These are phyloP conservation scores for Buddleja alternifolia DNA, from an alignment of 257 asterid genomes.

Conservation along the genomic window DNA sequence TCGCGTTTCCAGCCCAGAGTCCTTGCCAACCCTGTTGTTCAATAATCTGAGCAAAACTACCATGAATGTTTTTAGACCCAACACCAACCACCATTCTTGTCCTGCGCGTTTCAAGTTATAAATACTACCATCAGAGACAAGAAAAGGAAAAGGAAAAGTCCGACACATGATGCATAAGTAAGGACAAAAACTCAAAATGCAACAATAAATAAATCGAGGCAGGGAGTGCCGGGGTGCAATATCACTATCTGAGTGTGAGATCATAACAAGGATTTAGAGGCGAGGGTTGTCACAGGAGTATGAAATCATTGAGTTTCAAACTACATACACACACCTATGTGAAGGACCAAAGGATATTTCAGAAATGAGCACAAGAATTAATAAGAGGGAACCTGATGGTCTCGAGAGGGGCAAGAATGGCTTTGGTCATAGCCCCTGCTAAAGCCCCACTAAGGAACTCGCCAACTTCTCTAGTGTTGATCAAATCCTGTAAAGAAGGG, in stretches of 20 bases:
- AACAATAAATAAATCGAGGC: slow-evolving; percentile 12
- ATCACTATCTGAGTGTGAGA: no score
- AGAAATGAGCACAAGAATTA: no score
- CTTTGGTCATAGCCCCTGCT: slow-evolving; percentile 98
- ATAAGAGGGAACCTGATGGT: slow-evolving; percentile 94
- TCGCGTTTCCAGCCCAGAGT: slow-evolving; percentile 93
- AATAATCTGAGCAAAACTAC: slow-evolving; percentile 76
- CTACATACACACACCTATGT: neutral
- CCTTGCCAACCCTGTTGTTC: slow-evolving; percentile 96
- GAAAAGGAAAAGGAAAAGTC: neutral
- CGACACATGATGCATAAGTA: neutral
- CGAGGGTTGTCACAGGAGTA: no score
- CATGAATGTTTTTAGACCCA: slow-evolving; percentile 74
- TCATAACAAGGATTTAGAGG: no score
- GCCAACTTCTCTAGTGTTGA: slow-evolving; percentile 69
- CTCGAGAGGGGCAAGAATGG: slow-evolving; percentile 95
- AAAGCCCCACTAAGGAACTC: slow-evolving; percentile 96
- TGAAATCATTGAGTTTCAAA: neutral
- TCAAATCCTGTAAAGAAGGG: slow-evolving; percentile 62
- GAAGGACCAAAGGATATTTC: no score
- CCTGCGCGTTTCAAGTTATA: slow-evolving; percentile 54
- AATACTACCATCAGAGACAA: slow-evolving; percentile 33
- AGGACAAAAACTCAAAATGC: neutral
- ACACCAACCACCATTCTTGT: slow-evolving; percentile 97
- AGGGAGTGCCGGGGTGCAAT: no score